Evolutionary conservation across 768 basidiomycete species (phyloP).

Genomic region (Phylloporus arenicola): DNA sequence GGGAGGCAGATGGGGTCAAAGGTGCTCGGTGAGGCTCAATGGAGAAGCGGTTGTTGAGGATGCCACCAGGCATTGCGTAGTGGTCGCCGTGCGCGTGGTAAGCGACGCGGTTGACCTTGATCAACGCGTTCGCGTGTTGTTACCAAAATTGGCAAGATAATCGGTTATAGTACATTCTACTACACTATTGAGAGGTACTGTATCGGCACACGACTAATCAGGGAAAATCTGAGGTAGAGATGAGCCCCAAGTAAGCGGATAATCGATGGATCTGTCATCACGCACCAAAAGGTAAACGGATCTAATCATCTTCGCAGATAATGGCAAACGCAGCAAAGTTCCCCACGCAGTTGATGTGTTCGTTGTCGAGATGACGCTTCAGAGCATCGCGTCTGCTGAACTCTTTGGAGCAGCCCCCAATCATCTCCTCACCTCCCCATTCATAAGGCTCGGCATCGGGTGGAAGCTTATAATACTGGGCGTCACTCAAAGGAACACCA

Average conservation of each 20-base stretch:
- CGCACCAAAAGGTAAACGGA: slow-evolving; percentile 5
- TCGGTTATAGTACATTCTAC: too few species aligned
- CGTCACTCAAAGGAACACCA: slow-evolving; percentile 28
- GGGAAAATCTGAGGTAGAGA: slow-evolving; percentile 5
- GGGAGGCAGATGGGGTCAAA: slow-evolving; percentile 26
- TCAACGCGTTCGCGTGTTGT: slow-evolving; percentile 7
- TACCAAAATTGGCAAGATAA: slow-evolving; percentile 16
- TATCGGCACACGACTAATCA: too few species aligned
- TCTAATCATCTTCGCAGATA: slow-evolving; percentile 21
- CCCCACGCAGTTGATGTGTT: slow-evolving; percentile 31
- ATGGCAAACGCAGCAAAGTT: slow-evolving; percentile 27
- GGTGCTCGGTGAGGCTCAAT: slow-evolving; percentile 12
- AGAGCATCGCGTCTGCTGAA: slow-evolving; percentile 38
- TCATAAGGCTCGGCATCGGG: slow-evolving; percentile 20
- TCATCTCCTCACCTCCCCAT: slow-evolving; percentile 28
- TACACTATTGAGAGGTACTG: too few species aligned
- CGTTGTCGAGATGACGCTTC: slow-evolving; percentile 36
- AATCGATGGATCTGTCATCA: not conserved
- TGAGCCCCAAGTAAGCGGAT: not conserved
- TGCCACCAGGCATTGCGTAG: slow-evolving; percentile 10
- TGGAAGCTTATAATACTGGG: slow-evolving; percentile 17
- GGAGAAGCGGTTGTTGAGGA: not conserved
- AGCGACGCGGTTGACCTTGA: slow-evolving; percentile 9
- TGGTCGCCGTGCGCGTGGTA: not conserved
- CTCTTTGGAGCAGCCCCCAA: slow-evolving; percentile 35